phyloP scores from a whole-genome alignment of 495 filamentous ascomycete species.

The Parathielavia hyrcaniae region DNA sequence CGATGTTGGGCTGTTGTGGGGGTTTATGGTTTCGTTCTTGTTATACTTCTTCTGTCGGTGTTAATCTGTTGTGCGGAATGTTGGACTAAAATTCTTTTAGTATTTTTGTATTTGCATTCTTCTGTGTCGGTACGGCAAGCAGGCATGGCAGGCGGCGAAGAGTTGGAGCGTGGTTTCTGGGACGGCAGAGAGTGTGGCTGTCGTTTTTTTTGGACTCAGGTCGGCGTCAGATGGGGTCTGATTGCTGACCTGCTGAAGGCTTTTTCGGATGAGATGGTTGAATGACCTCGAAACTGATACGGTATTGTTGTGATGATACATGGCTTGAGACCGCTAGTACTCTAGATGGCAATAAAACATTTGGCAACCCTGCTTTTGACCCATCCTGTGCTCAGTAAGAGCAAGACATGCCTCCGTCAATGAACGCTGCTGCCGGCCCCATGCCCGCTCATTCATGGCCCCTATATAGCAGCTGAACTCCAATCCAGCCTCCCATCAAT shows the following conservation, averaged over 20 bases:
- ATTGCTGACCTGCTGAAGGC: background rate
- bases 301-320: constrained; percentile 10
- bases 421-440: background rate
- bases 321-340: background rate
- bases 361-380: background rate
- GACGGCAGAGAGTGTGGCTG: background rate
- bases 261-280: background rate
- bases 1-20: too few species aligned
- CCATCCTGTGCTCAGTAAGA: background rate
- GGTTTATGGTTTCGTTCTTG: constrained; percentile 3
- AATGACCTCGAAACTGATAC: constrained; percentile 2
- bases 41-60: constrained; percentile 12
- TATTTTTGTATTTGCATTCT: background rate
- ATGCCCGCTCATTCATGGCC: background rate
- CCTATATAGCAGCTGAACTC: background rate
- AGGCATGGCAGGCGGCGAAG: background rate
- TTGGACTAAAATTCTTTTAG: constrained; percentile 1
- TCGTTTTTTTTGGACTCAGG: background rate
- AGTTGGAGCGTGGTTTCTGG: constrained; percentile 1
- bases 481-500: constrained; percentile 28
- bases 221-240: background rate
- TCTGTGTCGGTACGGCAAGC: constrained; percentile 6
- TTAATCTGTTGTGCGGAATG: background rate
- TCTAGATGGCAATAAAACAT: background rate
- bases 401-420: too few species aligned